Conservation (phyloP, 129 eudicot genomes). For the Arctium lappa region DNA sequence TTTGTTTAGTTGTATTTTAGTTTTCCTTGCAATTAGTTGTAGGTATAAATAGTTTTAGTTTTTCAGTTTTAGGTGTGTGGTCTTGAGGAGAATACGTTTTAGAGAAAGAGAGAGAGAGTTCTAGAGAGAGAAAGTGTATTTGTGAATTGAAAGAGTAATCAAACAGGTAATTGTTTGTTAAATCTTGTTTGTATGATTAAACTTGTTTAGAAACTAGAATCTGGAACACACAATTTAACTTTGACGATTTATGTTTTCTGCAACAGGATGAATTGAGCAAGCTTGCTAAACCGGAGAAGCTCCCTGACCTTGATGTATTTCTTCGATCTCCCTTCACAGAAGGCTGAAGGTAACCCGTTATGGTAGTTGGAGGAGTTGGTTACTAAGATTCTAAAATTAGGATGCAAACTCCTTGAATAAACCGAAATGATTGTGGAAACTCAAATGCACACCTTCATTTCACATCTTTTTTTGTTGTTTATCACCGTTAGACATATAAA, state of each 20-base stretch:
- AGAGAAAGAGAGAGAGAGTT: too few species aligned
- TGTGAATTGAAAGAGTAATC: too few species aligned
- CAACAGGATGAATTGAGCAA: neutral
- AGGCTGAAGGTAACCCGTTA: neutral
- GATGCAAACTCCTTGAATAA: neutral
- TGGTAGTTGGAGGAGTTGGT: neutral
- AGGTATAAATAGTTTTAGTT: too few species aligned
- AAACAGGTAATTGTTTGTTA: too few species aligned
- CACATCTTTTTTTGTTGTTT: neutral
- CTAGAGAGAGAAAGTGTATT: too few species aligned
- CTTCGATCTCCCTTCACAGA: neutral
- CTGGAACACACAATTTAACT: too few species aligned
- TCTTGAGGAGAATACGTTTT: too few species aligned
- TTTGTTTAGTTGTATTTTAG: too few species aligned
- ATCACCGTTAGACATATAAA: neutral
- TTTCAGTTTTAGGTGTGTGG: too few species aligned
- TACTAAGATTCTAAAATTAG: neutral
- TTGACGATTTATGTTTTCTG: neutral
- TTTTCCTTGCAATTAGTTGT: too few species aligned
- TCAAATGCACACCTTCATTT: neutral
- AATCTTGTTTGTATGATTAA: too few species aligned
- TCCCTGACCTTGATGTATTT: neutral
- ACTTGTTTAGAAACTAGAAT: too few species aligned
- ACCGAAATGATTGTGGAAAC: neutral
- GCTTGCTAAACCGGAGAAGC: neutral